Conservation (phyloP, 1,284 basidiomycete species). For the Melanopsichium pennsylvanicum region DNA sequence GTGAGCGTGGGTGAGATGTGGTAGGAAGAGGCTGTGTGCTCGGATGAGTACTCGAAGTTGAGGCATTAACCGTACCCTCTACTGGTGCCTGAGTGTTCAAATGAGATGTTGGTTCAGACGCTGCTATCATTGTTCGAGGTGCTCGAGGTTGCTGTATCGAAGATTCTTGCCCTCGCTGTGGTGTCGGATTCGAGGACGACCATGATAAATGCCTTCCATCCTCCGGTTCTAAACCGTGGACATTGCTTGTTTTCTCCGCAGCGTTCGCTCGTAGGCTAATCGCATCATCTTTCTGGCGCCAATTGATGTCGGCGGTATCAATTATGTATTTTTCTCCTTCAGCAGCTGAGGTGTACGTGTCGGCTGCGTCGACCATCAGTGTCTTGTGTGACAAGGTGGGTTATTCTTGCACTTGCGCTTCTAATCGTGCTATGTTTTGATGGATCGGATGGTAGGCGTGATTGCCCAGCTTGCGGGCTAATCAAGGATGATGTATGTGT, state of each 20-base stretch:
- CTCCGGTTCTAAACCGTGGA: background rate
- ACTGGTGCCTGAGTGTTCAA: background rate
- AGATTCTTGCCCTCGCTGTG: background rate
- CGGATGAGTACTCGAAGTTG: background rate
- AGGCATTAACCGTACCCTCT: background rate
- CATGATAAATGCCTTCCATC: background rate
- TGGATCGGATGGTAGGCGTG: background rate
- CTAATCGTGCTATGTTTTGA: background rate
- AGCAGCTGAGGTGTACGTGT: conserved; percentile 31
- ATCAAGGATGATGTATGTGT: too few relatives aligned
- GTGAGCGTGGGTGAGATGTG: conserved; percentile 24
- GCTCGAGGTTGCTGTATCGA: too few relatives aligned
- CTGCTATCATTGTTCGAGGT: background rate
- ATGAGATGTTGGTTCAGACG: background rate
- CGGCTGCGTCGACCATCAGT: conserved; percentile 24
- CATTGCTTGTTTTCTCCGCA: conserved; percentile 9
- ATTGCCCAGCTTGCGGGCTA: too few relatives aligned
- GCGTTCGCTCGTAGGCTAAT: conserved; percentile 10
- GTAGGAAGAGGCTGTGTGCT: background rate
- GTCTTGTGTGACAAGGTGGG: conserved; percentile 31
- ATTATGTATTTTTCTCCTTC: conserved; percentile 35
- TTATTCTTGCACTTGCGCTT: conserved; percentile 15
- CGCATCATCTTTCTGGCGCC: conserved; percentile 10
- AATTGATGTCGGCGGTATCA: conserved; percentile 21
- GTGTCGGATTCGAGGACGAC: conserved; percentile 15